Evolutionary conservation across 1,284 basidiomycete genomes (phyloP).

Genomic region (Leccinum subrobustum): DNA sequence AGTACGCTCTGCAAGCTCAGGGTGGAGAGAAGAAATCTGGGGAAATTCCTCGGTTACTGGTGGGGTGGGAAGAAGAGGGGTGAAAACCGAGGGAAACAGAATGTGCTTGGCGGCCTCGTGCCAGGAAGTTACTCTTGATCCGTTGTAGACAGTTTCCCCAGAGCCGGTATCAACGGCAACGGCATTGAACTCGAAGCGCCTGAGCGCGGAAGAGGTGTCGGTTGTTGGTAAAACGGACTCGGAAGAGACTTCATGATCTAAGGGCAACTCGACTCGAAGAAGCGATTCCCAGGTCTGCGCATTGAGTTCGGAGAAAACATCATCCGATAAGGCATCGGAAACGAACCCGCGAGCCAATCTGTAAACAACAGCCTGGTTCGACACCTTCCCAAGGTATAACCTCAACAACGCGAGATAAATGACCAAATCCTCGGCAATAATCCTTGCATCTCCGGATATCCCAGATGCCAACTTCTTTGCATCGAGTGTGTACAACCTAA

Average conservation of each 20-base stretch:
- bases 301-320: constrained; percentile 48
- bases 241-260: constrained; percentile 10
- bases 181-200: constrained; percentile 67
- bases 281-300: constrained; percentile 58
- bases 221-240: constrained; percentile 17
- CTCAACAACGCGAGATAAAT: constrained; percentile 67
- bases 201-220: constrained; percentile 40
- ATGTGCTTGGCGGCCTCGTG: constrained; percentile 88
- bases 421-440: constrained; percentile 50
- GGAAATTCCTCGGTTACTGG: constrained; percentile 43
- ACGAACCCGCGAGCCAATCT: constrained; percentile 46
- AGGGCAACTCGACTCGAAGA: constrained; percentile 45
- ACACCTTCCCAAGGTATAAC: constrained; percentile 65
- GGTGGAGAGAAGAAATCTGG: constrained; percentile 72
- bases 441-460: constrained; percentile 35
- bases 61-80: constrained; percentile 42
- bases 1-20: constrained; percentile 87
- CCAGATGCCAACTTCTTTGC: constrained; percentile 43
- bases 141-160: constrained; percentile 56
- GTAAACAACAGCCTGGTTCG: constrained; percentile 51
- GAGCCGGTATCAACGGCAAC: constrained; percentile 58
- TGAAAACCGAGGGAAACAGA: constrained; percentile 82
- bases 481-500: constrained; percentile 63
- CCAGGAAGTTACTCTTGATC: constrained; percentile 71
- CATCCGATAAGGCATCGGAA: constrained; percentile 42